A percentile compares a stretch with the other conserved stretches of the same genome.
Evolutionary conservation across 306 rosid genomes (phyloP).

Genomic region (Adenanthera pavonina): DNA sequence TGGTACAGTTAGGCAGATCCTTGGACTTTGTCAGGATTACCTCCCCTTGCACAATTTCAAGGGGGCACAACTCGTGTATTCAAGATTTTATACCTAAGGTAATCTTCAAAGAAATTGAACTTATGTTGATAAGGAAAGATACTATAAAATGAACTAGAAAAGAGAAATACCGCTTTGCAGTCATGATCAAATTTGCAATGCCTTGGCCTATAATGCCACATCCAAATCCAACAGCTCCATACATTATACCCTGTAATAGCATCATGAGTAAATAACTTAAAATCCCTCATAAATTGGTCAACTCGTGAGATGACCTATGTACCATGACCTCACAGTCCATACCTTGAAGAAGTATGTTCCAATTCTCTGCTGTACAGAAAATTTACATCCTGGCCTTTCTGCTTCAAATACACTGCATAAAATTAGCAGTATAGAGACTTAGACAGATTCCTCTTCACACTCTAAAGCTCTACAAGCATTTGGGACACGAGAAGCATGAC

Average conservation of each 20-base stretch:
- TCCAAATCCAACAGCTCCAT: slow-evolving; percentile 84
- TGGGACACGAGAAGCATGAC: slow-evolving; percentile 26
- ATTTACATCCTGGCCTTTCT: slow-evolving; percentile 90
- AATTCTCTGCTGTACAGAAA: slow-evolving; percentile 75
- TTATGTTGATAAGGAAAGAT: neutral
- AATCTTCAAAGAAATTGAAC: neutral
- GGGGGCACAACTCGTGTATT: neutral
- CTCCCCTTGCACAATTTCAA: neutral
- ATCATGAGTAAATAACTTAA: neutral
- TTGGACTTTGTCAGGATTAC: neutral
- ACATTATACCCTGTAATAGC: slow-evolving; percentile 74
- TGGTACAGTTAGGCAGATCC: neutral
- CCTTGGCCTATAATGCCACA: slow-evolving; percentile 99
- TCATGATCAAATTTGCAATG: slow-evolving; percentile 92
- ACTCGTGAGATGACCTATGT: slow-evolving; percentile 9
- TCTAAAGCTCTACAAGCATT: slow-evolving; percentile 24
- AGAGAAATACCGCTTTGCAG: slow-evolving; percentile 72
- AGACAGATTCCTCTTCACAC: slow-evolving; percentile 16
- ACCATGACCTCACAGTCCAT: neutral
- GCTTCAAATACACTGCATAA: slow-evolving; percentile 91
- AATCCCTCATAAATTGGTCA: slow-evolving; percentile 2
- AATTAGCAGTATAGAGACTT: slow-evolving; percentile 30
- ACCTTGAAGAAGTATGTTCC: slow-evolving; percentile 87
- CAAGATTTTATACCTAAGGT: neutral
- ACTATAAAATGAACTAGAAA: slow-evolving; percentile 25